Conservation (phyloP, 495 filamentous ascomycete genomes). For the Cenococcum geophilum region DNA sequence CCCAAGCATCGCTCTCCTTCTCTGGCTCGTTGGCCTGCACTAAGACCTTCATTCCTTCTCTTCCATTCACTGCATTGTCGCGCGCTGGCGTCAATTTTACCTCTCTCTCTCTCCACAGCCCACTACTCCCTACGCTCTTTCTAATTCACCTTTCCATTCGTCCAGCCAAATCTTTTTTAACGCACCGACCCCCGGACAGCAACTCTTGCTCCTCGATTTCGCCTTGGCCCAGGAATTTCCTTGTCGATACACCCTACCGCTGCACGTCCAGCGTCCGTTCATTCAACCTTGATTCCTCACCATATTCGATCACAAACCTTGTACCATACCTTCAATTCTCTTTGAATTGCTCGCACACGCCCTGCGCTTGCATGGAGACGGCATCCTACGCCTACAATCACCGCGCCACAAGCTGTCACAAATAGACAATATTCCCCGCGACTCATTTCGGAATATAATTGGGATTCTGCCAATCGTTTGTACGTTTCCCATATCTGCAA, state of each 20-base stretch:
- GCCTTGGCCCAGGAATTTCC: conserved; percentile 1
- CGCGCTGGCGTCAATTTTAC: conserved; percentile 3
- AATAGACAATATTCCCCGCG: background rate
- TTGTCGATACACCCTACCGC: conserved; percentile 6
- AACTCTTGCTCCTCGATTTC: background rate
- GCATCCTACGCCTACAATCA: background rate
- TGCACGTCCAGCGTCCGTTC: conserved; percentile 6
- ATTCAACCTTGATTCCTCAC: conserved; percentile 6
- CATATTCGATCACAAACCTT: background rate
- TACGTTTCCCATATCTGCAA: background rate
- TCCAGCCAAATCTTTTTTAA: background rate
- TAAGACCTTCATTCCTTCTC: background rate
- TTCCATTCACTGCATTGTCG: conserved; percentile 7
- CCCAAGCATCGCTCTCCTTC: background rate
- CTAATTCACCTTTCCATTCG: background rate
- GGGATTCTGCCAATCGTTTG: background rate
- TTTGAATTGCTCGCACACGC: background rate
- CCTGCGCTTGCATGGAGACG: conserved; percentile 2
- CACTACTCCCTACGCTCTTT: conserved; percentile 4
- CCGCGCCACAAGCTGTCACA: background rate
- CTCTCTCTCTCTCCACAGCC: background rate
- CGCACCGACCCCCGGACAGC: background rate
- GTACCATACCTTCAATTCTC: background rate
- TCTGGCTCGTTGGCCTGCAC: background rate
- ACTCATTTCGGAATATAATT: background rate